These are phyloP conservation scores for Clarireedia sp. DNA, from an alignment of 2,329 filamentous ascomycete species.

Conservation along the genomic window DNA sequence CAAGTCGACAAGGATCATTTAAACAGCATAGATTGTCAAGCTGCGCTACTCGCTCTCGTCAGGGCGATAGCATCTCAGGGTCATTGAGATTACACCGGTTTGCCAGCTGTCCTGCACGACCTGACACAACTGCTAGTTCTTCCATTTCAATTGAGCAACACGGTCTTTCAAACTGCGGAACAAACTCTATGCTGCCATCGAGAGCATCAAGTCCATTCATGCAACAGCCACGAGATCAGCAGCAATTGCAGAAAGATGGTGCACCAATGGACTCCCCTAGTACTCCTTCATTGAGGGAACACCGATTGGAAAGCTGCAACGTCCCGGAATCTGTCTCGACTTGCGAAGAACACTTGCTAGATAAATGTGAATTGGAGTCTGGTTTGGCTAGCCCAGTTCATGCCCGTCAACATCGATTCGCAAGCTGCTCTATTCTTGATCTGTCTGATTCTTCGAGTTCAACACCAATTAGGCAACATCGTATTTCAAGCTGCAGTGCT, in stretches of 20 bases:
- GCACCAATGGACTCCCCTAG: too few species aligned
- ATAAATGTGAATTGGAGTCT: not conserved
- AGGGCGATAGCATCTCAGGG: not conserved
- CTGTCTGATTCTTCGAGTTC: not conserved
- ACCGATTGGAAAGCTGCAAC: constrained; percentile 8
- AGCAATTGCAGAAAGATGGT: too few species aligned
- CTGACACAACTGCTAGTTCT: not conserved
- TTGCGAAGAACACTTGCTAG: not conserved
- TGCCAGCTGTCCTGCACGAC: not conserved
- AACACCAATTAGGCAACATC: not conserved
- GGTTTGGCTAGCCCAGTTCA: not conserved
- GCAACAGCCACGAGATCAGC: too few species aligned
- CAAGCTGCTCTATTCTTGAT: not conserved
- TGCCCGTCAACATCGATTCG: not conserved
- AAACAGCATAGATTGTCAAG: constrained; percentile 4
- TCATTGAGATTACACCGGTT: not conserved
- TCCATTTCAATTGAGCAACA: not conserved
- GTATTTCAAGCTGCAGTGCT: not conserved
- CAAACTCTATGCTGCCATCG: not conserved
- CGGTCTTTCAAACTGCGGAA: not conserved
- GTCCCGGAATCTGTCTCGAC: not conserved
- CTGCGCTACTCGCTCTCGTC: not conserved
- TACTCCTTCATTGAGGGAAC: not conserved
- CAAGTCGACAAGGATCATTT: not conserved
- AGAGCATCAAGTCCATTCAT: too few species aligned